phyloP scores from a whole-genome alignment of 2,329 filamentous ascomycete genomes.

The Corynespora cassiicola region DNA sequence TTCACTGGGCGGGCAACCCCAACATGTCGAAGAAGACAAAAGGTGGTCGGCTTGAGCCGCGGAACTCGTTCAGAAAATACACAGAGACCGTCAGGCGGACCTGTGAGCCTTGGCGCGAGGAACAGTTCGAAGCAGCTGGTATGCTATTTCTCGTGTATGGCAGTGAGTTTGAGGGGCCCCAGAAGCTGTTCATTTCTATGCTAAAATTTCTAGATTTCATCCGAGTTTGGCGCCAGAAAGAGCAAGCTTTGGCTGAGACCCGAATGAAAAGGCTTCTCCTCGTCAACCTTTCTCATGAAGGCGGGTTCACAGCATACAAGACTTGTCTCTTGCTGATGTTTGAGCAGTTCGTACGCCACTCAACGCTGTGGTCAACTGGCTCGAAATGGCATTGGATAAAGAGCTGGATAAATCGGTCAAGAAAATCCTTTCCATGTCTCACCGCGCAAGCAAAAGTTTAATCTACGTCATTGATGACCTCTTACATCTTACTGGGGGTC shows the following conservation, averaged over 20 bases:
- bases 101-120: constrained; percentile 4
- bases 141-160: neutral
- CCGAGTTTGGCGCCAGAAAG: constrained; percentile 14
- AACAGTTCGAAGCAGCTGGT: constrained; percentile 1
- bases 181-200: constrained; percentile 9
- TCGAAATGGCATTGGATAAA: constrained; percentile 12
- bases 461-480: constrained; percentile 13
- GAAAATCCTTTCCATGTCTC: constrained; percentile 6
- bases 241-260: constrained; percentile 5
- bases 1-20: constrained; percentile 14
- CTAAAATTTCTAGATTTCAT: constrained; percentile 13
- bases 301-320: constrained; percentile 1
- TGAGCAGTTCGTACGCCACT: constrained; percentile 10
- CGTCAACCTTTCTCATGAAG: constrained; percentile 54
- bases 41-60: constrained; percentile 7
- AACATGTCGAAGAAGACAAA: constrained; percentile 7
- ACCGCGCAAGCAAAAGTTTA: constrained; percentile 9
- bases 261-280: constrained; percentile 14
- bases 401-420: constrained; percentile 4
- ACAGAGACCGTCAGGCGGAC: constrained; percentile 5
- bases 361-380: constrained; percentile 12
- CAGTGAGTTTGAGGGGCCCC: constrained; percentile 23
- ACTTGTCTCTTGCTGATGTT: neutral
- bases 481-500: constrained; percentile 10
- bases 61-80: constrained; percentile 8